Evolutionary conservation across 2,329 filamentous ascomycete genomes (phyloP), one percentile per base, ranked within the genome.

Genomic region (Penicillium sp.): DNA sequence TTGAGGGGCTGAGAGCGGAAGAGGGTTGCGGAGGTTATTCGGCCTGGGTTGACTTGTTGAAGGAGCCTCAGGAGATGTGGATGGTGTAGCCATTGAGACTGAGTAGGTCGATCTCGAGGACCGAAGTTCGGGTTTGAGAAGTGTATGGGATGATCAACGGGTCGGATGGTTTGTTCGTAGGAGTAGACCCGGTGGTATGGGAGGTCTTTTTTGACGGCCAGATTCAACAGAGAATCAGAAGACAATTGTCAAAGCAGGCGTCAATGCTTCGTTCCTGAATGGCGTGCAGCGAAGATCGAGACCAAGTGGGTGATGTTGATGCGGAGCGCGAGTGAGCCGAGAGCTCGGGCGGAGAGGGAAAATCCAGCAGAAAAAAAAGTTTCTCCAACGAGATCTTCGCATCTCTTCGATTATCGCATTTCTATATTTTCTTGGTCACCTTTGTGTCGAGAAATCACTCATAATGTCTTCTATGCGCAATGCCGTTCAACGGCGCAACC

Each of bases 1-100:
- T 74, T 95, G 91, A 21, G 86, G 82, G 10, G 91, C 85, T 24
- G 90, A 92, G 54, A 97, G 81, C 27, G 92, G 92, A 42, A 96
- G 79, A 14, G 92, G 92, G 68, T 93, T 94, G 63, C 85, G 83
- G 46, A 79, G 70, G 58, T 78, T 71, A 66, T 69, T 77, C 63
- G 67, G 63, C 53, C 53, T 57, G 18, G 62, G 51, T 38, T 58
- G 43, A 32, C 52, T 45, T 39, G 60, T 54, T 56, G 63, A 57
- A 44, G 66, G 57, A 7, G 63, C 47, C 52, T 65, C 61, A 22
- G 66, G 38, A 16, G 67, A 61, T 45, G 61, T 52, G 36, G 63
- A 59, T 46, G 61, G 54, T 47, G 65, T 63, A 48, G 59, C 54
- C 61, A 64, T 63, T 60, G 59, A 34, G 53, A 53, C 45, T 57